Conservation (phyloP, 2,329 filamentous ascomycete species). For the Monosporascus sp. region DNA sequence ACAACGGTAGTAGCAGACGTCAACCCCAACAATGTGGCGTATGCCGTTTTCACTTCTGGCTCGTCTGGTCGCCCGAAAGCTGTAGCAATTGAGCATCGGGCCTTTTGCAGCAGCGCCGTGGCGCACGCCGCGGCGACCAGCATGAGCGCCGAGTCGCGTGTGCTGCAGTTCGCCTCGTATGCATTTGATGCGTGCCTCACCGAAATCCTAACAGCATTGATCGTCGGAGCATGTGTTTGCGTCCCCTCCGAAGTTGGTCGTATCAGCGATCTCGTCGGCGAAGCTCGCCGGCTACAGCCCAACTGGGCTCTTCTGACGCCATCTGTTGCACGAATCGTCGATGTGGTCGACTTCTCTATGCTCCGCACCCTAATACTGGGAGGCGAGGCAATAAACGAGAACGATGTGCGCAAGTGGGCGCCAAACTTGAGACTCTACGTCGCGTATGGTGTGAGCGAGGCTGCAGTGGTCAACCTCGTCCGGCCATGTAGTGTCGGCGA, state of each 20-base stretch:
- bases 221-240: constrained; percentile 31
- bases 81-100: constrained; percentile 27
- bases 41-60: constrained; percentile 42
- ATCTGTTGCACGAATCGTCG: not conserved
- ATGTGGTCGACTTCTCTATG: too few species aligned
- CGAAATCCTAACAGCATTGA: constrained; percentile 31
- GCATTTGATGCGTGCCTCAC: constrained; percentile 32
- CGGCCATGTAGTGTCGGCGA: too few species aligned
- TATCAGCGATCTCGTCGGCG: constrained; percentile 14
- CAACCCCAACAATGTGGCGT: constrained; percentile 1
- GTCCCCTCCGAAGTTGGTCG: constrained; percentile 29
- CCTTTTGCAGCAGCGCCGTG: constrained; percentile 10
- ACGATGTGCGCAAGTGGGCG: too few species aligned
- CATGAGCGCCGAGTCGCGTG: constrained; percentile 6
- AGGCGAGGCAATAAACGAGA: too few species aligned
- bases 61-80: constrained; percentile 45
- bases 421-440: too few species aligned
- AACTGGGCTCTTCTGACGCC: constrained; percentile 3
- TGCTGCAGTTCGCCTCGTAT: constrained; percentile 21
- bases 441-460: not conserved
- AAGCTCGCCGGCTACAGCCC: not conserved
- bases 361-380: too few species aligned
- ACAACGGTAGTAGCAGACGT: not conserved
- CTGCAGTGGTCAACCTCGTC: not conserved
- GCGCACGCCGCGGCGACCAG: constrained; percentile 7